These are phyloP conservation scores for Dissophora globulifera DNA, from an alignment of 192 early-diverging fungal species.

Conservation along the genomic window DNA sequence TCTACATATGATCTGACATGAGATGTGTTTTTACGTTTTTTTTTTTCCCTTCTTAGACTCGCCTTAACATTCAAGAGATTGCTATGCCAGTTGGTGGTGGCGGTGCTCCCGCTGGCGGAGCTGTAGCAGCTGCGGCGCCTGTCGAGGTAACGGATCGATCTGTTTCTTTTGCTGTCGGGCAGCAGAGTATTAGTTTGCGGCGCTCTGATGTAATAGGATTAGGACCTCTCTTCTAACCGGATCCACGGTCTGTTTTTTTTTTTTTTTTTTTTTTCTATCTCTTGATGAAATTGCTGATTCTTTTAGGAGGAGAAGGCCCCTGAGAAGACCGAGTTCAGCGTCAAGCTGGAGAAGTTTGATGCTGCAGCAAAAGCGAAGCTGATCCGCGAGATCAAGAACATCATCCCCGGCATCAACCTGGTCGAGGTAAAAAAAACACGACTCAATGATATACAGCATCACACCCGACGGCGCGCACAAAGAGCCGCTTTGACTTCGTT, in stretches of 20 bases:
- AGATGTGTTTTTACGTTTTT: too few species aligned
- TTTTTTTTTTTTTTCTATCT: too few species aligned
- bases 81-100: conserved; percentile 81
- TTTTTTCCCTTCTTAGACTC: conserved; percentile 59
- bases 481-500: too few species aligned
- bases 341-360: conserved; percentile 96
- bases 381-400: conserved; percentile 96
- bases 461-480: not conserved
- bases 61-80: conserved; percentile 93
- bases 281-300: too few species aligned
- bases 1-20: too few species aligned
- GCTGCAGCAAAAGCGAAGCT: conserved; percentile 96
- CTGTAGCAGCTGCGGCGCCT: conserved; percentile 75
- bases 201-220: not conserved
- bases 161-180: too few species aligned
- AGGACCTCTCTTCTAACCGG: too few species aligned
- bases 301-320: conserved; percentile 81
- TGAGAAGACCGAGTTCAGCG: conserved; percentile 94
- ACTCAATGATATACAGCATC: not conserved
- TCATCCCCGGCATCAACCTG: conserved; percentile 93
- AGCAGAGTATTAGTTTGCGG: not conserved
- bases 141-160: conserved; percentile 52
- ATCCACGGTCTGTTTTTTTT: too few species aligned
- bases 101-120: conserved; percentile 68
- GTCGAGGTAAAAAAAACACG: conserved; percentile 73